phyloP scores from a whole-genome alignment of 2,329 filamentous ascomycete genomes.

The Aureobasidium mangrovei region DNA sequence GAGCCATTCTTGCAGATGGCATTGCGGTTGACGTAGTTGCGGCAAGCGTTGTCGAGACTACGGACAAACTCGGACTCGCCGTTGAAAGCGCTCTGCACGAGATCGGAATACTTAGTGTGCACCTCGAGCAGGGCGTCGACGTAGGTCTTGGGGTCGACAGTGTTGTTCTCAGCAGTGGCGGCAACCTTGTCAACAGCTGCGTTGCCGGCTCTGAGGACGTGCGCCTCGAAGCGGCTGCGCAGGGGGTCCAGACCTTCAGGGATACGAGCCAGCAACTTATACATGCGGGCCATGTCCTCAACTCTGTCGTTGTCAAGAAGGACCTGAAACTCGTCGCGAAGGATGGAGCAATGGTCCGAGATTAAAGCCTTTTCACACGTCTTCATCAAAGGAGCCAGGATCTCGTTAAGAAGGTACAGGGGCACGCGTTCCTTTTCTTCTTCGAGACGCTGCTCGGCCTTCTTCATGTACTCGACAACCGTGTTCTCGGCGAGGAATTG shows the following conservation, averaged over 20 bases:
- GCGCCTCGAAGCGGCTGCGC: slow-evolving; percentile 77
- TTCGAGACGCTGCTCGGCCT: slow-evolving; percentile 78
- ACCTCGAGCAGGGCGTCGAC: slow-evolving; percentile 92
- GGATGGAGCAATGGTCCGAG: slow-evolving; percentile 71
- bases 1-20: slow-evolving; percentile 90
- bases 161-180: slow-evolving; percentile 61
- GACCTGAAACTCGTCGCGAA: slow-evolving; percentile 92
- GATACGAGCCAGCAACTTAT: slow-evolving; percentile 79
- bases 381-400: slow-evolving; percentile 73
- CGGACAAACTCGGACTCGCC: slow-evolving; percentile 96
- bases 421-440: slow-evolving; percentile 93
- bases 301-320: slow-evolving; percentile 89
- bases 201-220: slow-evolving; percentile 83
- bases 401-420: slow-evolving; percentile 86
- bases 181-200: slow-evolving; percentile 86
- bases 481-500: slow-evolving; percentile 94
- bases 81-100: slow-evolving; percentile 87
- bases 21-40: slow-evolving; percentile 97
- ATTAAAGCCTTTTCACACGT: slow-evolving; percentile 85
- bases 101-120: slow-evolving; percentile 81
- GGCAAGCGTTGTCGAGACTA: slow-evolving; percentile 91
- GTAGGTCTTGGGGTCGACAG: slow-evolving; percentile 90
- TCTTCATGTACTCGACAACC: slow-evolving; percentile 99
- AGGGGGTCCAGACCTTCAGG: slow-evolving; percentile 86
- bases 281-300: slow-evolving; percentile 95